A percentile compares a stretch with the other conserved stretches of the same genome.
Conservation (phyloP, 495 filamentous ascomycete genomes). For the Aspergillus panamensis region DNA sequence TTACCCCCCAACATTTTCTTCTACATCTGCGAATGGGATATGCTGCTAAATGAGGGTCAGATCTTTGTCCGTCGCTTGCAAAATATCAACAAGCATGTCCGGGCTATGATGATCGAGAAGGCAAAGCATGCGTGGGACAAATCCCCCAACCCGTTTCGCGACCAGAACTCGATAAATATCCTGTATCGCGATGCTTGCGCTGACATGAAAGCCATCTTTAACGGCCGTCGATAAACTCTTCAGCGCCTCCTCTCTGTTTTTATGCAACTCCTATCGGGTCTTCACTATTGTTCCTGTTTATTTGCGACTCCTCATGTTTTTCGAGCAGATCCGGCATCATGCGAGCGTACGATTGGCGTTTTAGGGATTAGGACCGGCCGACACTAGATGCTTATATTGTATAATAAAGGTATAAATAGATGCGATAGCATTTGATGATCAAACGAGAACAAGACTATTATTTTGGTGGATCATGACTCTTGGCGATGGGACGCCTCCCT, state of each 20-base stretch:
- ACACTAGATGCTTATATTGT: neutral
- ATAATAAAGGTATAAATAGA: neutral
- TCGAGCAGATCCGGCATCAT: neutral
- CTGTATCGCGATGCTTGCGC: conserved; percentile 45
- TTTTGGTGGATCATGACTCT: too few relatives aligned
- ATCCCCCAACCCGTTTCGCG: conserved; percentile 70
- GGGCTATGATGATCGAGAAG: conserved; percentile 66
- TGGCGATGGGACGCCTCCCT: too few relatives aligned
- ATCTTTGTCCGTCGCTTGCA: conserved; percentile 61
- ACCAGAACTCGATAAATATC: conserved; percentile 39
- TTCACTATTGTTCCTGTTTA: neutral
- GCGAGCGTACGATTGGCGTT: neutral
- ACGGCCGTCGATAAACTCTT: conserved; percentile 11
- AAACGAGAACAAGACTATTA: neutral
- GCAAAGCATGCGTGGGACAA: conserved; percentile 87
- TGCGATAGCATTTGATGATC: too few relatives aligned
- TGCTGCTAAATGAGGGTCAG: conserved; percentile 76
- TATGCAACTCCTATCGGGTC: neutral
- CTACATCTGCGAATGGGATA: conserved; percentile 87
- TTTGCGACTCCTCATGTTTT: conserved; percentile 1
- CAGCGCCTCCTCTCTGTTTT: neutral
- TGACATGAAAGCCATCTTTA: conserved; percentile 45
- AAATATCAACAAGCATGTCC: conserved; percentile 62
- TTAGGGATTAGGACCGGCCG: neutral
- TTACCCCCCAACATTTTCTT: conserved; percentile 66